phyloP scores from a whole-genome alignment of 495 filamentous ascomycete species.

The Schizothecium vesticola region DNA sequence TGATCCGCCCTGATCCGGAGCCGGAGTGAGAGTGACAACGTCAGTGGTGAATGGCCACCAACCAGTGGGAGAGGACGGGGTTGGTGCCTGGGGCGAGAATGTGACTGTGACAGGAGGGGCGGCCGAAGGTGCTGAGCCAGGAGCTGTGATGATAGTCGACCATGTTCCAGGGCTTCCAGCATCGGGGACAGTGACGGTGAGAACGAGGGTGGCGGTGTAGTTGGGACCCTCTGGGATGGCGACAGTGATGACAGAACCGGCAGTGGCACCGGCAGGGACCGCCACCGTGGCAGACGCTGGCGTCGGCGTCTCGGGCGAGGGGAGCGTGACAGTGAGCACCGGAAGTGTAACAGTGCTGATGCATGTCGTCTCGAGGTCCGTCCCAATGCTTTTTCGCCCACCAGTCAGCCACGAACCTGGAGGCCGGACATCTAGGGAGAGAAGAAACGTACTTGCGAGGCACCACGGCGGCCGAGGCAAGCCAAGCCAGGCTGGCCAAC shows the following conservation, averaged over 20 bases:
- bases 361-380: conserved; percentile 18
- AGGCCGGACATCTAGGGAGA: neutral
- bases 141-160: conserved; percentile 15
- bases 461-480: conserved; percentile 16
- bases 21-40: conserved; percentile 11
- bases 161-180: conserved; percentile 9
- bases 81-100: conserved; percentile 6
- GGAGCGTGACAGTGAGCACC: conserved; percentile 18
- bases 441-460: conserved; percentile 21
- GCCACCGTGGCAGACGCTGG: conserved; percentile 15
- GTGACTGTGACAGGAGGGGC: conserved; percentile 18
- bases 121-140: conserved; percentile 6
- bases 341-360: conserved; percentile 21
- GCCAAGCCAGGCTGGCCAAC: conserved; percentile 17
- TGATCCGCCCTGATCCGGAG: neutral
- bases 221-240: conserved; percentile 22
- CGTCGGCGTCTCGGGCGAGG: neutral
- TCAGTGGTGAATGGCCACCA: conserved; percentile 6
- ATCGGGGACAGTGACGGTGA: conserved; percentile 23
- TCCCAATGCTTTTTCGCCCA: conserved; percentile 2
- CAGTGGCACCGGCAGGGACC: neutral
- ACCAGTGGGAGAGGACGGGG: neutral
- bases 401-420: conserved; percentile 3
- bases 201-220: conserved; percentile 17
- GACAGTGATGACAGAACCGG: conserved; percentile 19